Percentiles rank a stretch among this genome's conserved stretches.
phyloP scores from a whole-genome alignment of 2,329 filamentous ascomycete species.

The Penicillium griseofulvum region DNA sequence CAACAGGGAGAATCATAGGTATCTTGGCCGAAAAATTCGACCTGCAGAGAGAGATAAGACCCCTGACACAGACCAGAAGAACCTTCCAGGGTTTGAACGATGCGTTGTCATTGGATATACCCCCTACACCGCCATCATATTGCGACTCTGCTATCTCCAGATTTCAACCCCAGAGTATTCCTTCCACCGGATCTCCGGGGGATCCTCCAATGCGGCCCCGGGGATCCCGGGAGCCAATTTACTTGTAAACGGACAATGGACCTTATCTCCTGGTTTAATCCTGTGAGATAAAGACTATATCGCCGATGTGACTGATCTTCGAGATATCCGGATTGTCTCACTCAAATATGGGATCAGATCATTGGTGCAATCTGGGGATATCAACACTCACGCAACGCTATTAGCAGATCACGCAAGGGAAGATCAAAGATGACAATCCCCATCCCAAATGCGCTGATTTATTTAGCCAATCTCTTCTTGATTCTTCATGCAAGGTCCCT shows the following conservation, averaged over 20 bases:
- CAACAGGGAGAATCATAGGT: conserved; percentile 1
- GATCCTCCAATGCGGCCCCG: conserved; percentile 11
- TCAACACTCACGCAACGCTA: not conserved
- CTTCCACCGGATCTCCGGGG: conserved; percentile 11
- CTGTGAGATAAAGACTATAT: not conserved
- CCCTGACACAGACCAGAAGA: not conserved
- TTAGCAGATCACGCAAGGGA: conserved; percentile 1
- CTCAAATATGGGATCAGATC: not conserved
- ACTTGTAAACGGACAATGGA: not conserved
- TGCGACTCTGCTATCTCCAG: conserved; percentile 21
- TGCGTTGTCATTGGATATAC: conserved; percentile 2
- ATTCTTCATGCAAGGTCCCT: not conserved
- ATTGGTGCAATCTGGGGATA: not conserved
- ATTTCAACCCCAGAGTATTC: conserved; percentile 20
- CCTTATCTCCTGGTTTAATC: conserved; percentile 1
- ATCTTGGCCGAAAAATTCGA: not conserved
- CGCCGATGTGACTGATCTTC: conserved; percentile 4
- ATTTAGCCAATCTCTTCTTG: not conserved
- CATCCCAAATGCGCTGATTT: not conserved
- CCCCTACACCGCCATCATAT: conserved; percentile 8
- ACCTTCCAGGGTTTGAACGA: not conserved
- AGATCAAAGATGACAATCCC: not conserved
- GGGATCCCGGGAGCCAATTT: not conserved
- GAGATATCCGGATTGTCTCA: not conserved
- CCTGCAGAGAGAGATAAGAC: conserved; percentile 6